phyloP scores from a whole-genome alignment of 2,329 filamentous ascomycete genomes.

The Alternaria ventricosa region DNA sequence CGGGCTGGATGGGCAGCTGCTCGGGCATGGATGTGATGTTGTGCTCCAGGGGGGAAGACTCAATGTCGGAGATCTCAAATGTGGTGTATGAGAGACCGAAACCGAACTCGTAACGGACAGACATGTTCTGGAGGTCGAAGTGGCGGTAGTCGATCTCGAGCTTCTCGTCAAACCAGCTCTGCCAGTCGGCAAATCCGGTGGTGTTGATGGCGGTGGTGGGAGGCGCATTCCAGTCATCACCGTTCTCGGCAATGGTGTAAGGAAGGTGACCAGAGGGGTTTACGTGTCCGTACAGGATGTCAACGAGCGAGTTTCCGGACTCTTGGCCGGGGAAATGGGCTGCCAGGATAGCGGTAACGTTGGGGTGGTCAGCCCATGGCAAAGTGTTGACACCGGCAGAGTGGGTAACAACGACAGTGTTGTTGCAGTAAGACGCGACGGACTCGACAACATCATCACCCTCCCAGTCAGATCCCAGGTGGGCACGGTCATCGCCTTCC shows the following conservation, averaged over 20 bases:
- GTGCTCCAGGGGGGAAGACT: slow-evolving; percentile 59
- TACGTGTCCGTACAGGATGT: slow-evolving; percentile 72
- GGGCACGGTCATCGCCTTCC: slow-evolving; percentile 53
- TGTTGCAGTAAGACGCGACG: slow-evolving; percentile 56
- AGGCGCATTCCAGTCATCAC: slow-evolving; percentile 68
- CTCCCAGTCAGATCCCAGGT: slow-evolving; percentile 53
- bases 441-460: slow-evolving; percentile 51
- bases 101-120: slow-evolving; percentile 80
- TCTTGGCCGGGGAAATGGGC: slow-evolving; percentile 54
- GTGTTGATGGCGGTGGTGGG: slow-evolving; percentile 50
- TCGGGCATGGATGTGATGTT: slow-evolving; percentile 66
- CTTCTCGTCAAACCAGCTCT: slow-evolving; percentile 61
- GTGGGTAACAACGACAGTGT: slow-evolving; percentile 60
- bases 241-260: slow-evolving; percentile 79
- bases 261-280: slow-evolving; percentile 83
- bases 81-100: slow-evolving; percentile 78
- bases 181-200: slow-evolving; percentile 52
- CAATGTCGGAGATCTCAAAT: slow-evolving; percentile 73
- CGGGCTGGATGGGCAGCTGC: slow-evolving; percentile 51
- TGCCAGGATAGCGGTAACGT: slow-evolving; percentile 52
- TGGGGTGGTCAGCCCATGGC: slow-evolving; percentile 51
- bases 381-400: slow-evolving; percentile 52
- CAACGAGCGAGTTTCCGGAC: slow-evolving; percentile 49
- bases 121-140: slow-evolving; percentile 70
- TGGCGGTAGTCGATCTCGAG: slow-evolving; percentile 81